Evolutionary conservation across 2,329 filamentous ascomycete species (phyloP).

Genomic region (Atkinsonella hypoxylon): DNA sequence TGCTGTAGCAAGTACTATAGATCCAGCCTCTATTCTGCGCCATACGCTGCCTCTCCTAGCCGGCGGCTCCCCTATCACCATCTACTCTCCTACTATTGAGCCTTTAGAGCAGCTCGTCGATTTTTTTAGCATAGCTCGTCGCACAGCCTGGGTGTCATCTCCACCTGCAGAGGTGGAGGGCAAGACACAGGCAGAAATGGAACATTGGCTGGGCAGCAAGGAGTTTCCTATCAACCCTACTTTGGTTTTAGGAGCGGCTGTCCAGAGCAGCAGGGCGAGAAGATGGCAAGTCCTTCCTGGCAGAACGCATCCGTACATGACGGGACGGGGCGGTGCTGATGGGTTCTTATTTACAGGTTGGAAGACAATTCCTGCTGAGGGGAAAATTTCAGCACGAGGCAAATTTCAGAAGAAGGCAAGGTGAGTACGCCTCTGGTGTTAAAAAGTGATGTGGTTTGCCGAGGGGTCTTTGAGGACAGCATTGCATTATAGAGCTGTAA

Average conservation of each 20-base stretch:
- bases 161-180: conserved; percentile 35
- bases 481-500: neutral
- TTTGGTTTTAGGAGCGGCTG: conserved; percentile 61
- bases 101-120: conserved; percentile 68
- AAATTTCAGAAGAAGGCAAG: conserved; percentile 54
- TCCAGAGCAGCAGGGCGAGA: conserved; percentile 70
- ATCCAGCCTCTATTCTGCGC: conserved; percentile 62
- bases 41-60: conserved; percentile 68
- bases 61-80: conserved; percentile 72
- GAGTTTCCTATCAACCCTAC: conserved; percentile 86
- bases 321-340: conserved; percentile 71
- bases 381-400: conserved; percentile 71
- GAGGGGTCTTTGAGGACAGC: neutral
- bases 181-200: conserved; percentile 35
- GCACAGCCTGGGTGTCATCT: conserved; percentile 58
- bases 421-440: conserved; percentile 14
- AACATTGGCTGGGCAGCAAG: conserved; percentile 46
- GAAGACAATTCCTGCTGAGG: conserved; percentile 67
- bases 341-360: conserved; percentile 83
- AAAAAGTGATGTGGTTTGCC: neutral
- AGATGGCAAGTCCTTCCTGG: conserved; percentile 88
- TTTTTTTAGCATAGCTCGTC: conserved; percentile 68
- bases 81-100: conserved; percentile 75
- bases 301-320: conserved; percentile 91
- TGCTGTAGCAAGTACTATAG: conserved; percentile 71